Base-by-base conservation (phyloP, 192 early-diverging fungal species). In the Coemansia sp. region DNA sequence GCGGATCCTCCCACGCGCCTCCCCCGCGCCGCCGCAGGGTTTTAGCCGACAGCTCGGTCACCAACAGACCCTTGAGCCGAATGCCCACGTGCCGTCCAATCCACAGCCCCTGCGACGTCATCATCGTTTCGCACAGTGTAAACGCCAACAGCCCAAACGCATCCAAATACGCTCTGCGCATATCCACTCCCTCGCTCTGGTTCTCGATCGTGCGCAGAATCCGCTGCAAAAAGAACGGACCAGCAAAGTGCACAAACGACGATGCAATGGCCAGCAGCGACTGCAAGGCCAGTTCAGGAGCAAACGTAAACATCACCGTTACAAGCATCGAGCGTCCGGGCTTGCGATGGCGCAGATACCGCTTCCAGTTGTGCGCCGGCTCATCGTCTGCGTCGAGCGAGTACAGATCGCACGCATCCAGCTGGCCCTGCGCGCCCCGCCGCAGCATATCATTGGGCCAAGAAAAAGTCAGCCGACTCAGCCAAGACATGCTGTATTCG, bases 31-130 rank as follows among this genome's bases (percentile, higher is more conserved):
- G 79, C 15, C 79, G 67, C 10, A 92, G 65, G 1, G 88, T 86
- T 65, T 89, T 92, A 19, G 69, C 62, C 37, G 89, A 87, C 1
- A 92, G 82, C 69, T 92, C 90, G 0, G 82, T 86, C 27, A 88
- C 75, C 21, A 88, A 52, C 37, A 88, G 73, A 8, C 84, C 83
- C 53, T 87, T 85, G 41, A 86, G 37, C 24, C 86, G 87, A 47
- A 92, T 72, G 56, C 85, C 77, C 12, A 90, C 67, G 14, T 82
- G 79, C 7, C 90, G 83, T 25, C 90, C 90, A 53, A 85, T 86
- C 66, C 85, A 87, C 32, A 91, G 76, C 0, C 83, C 71, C 61
- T 85, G 82, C 59, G 86, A 84, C 9, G 77, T 52, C 27, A 74
- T 41, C 8, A 83, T 48, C 19, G 85, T 83, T 14, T 58, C 51